A percentile compares a stretch with the other conserved stretches of the same genome.
Conservation (phyloP, 495 filamentous ascomycete genomes). For the Daldinia loculata region DNA sequence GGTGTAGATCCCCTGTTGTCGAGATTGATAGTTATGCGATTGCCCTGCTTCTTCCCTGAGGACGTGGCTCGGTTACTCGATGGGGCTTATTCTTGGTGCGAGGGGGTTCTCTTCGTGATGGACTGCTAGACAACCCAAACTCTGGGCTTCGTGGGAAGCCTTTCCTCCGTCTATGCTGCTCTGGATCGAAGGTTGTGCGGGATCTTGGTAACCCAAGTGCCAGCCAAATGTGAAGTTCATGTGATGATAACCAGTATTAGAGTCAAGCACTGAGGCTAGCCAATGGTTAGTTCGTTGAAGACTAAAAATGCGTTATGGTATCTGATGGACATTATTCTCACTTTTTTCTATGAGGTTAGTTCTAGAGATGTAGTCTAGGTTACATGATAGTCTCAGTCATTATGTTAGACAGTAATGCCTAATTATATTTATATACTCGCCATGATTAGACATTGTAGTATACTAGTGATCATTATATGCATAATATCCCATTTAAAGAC, state of each 20-base stretch:
- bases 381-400: not conserved
- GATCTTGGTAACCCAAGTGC: slow-evolving; percentile 62
- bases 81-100: slow-evolving; percentile 99
- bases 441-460: slow-evolving; percentile 6
- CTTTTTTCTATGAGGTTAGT: not conserved
- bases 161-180: slow-evolving; percentile 47
- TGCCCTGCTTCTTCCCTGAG: slow-evolving; percentile 64
- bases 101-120: slow-evolving; percentile 67
- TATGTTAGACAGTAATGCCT: not conserved
- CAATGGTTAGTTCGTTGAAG: slow-evolving; percentile 66
- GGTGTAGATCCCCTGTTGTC: slow-evolving; percentile 76
- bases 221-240: slow-evolving; percentile 63
- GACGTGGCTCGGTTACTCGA: slow-evolving; percentile 88
- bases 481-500: slow-evolving; percentile 8
- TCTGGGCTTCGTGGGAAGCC: slow-evolving; percentile 61
- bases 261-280: slow-evolving; percentile 98
- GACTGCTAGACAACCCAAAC: slow-evolving; percentile 41
- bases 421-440: slow-evolving; percentile 19
- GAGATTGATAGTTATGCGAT: slow-evolving; percentile 98
- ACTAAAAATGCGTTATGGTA: slow-evolving; percentile 80
- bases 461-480: slow-evolving; percentile 28
- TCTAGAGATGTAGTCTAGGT: not conserved
- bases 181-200: slow-evolving; percentile 58
- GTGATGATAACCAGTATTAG: slow-evolving; percentile 98
- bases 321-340: slow-evolving; percentile 77